Conservation (phyloP, 2,329 filamentous ascomycete species). For the Atkinsonella texensis region DNA sequence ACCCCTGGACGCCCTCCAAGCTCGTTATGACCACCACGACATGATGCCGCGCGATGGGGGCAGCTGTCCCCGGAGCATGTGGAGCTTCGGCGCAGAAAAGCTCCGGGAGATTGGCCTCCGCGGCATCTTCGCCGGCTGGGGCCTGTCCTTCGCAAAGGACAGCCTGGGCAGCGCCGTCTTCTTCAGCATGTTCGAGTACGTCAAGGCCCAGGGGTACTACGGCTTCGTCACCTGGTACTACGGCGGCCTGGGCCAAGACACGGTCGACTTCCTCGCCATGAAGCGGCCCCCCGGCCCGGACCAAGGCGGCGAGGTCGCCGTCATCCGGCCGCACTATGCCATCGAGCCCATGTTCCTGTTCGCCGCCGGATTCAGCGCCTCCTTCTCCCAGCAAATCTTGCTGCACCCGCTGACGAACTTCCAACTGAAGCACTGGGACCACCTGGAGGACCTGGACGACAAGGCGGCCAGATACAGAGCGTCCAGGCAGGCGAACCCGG, state of each 20-base stretch:
- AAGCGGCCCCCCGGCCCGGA: conserved; percentile 26
- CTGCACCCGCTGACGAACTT: conserved; percentile 61
- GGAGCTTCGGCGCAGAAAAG: conserved; percentile 53
- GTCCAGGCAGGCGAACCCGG: conserved; percentile 17
- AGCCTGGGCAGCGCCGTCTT: conserved; percentile 57
- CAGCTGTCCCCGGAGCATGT: conserved; percentile 50
- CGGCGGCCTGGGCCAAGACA: conserved; percentile 41
- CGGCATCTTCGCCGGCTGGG: conserved; percentile 65
- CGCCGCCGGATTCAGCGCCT: conserved; percentile 55
- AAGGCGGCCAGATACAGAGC: conserved; percentile 36
- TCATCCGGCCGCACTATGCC: conserved; percentile 63
- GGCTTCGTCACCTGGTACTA: conserved; percentile 61
- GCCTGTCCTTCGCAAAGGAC: conserved; percentile 57
- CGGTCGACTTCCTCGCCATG: conserved; percentile 35
- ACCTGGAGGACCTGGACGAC: conserved; percentile 59
- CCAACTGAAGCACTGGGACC: conserved; percentile 61
- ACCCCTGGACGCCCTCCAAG: conserved; percentile 64
- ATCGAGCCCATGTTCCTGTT: conserved; percentile 63
- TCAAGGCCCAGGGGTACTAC: conserved; percentile 64
- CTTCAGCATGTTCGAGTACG: conserved; percentile 64
- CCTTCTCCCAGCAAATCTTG: conserved; percentile 54
- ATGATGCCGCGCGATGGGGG: conserved; percentile 29
- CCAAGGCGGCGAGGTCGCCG: conserved; percentile 18
- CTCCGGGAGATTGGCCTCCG: conserved; percentile 59
- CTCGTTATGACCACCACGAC: conserved; percentile 52